Base-by-base conservation (phyloP, 176 grass and related monocot species). In the Carex parvula region DNA sequence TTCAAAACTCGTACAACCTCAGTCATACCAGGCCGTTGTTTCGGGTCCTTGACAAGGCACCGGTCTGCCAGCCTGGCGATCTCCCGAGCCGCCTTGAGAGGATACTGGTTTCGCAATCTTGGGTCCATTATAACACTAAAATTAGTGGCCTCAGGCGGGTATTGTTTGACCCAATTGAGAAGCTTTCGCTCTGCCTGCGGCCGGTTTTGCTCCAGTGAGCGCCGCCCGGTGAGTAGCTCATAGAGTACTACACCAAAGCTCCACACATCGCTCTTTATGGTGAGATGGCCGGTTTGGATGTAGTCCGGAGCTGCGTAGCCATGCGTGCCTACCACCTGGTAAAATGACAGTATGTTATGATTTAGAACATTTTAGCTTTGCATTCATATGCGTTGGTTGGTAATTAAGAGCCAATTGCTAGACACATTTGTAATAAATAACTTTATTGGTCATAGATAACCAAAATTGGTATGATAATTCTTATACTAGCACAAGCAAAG, bases 261-360 rank as follows among this genome's bases (percentile, higher is more conserved):
- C 90, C 92, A 98, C 53, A 98, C 91, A 59, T 98, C 95, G 54
- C 92, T 94, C 89, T 94, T 91, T 39, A 50, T 61, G 8, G 89
- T 98, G 20, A 98, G 86, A 84, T 98, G 95, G 0, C 92, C 95
- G 50, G 92, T 98, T 87, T 98, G 89, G 62, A 98, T 88, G 84
- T 98, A 98, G 72, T 98, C 95, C 35, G 95, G 95, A n/a, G 95
- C 92, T 46, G 92, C 95, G 79, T 98, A 98, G 3, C 95, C 95
- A 35, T 94, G 86, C 53, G 95, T 98, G 13, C 95, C 95, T 13
- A 94, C 92, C 46, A 94, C 92, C 92, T 97, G 80, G 56, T 26
- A 54, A 54, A 29, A 7, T 54, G 22, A 2, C 5, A 59, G 32
- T 50, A 50, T 12, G 46, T 50, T 55, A 70, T 55, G 26, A 29